phyloP scores from a whole-genome alignment of 169 alveolate genomes.

The Plasmodium yoelii region DNA sequence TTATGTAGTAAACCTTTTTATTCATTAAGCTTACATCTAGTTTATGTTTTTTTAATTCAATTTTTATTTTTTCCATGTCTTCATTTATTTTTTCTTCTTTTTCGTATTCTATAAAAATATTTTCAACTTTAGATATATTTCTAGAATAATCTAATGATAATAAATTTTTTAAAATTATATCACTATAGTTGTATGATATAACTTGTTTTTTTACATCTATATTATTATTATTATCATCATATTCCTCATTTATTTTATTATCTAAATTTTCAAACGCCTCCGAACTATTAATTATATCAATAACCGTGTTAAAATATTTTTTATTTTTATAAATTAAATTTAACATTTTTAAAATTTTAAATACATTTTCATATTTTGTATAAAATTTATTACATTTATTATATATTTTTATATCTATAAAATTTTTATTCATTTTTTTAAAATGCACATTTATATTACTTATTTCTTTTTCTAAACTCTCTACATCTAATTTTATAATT shows the following conservation, averaged over 20 bases:
- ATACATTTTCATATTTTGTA: slow-evolving; percentile 14
- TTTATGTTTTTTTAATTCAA: slow-evolving; percentile 15
- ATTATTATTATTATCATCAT: background rate
- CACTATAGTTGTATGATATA: background rate
- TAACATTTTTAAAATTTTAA: slow-evolving; percentile 18
- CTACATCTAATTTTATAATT: slow-evolving; percentile 20
- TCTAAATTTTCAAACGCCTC: background rate
- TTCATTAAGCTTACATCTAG: slow-evolving; percentile 33
- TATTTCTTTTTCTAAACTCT: slow-evolving; percentile 6
- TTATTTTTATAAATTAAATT: background rate
- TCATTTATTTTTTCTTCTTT: slow-evolving; percentile 48
- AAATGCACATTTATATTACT: slow-evolving; percentile 9
- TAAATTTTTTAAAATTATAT: slow-evolving; percentile 9
- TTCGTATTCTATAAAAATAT: slow-evolving; percentile 32
- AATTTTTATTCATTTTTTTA: slow-evolving; percentile 42
- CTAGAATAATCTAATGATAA: slow-evolving; percentile 5
- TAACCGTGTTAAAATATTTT: slow-evolving; percentile 10
- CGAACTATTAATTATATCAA: slow-evolving; percentile 1
- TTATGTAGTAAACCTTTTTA: slow-evolving; percentile 40
- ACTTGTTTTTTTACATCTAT: background rate
- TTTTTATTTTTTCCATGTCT: slow-evolving; percentile 6
- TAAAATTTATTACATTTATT: slow-evolving; percentile 25
- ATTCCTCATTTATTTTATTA: background rate
- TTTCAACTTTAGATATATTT: slow-evolving; percentile 7
- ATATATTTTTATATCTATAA: slow-evolving; percentile 33